Evolutionary conservation across 768 basidiomycete genomes (phyloP), one percentile per base, ranked within the genome.

Genomic region (Kwoniella heveanensis): DNA sequence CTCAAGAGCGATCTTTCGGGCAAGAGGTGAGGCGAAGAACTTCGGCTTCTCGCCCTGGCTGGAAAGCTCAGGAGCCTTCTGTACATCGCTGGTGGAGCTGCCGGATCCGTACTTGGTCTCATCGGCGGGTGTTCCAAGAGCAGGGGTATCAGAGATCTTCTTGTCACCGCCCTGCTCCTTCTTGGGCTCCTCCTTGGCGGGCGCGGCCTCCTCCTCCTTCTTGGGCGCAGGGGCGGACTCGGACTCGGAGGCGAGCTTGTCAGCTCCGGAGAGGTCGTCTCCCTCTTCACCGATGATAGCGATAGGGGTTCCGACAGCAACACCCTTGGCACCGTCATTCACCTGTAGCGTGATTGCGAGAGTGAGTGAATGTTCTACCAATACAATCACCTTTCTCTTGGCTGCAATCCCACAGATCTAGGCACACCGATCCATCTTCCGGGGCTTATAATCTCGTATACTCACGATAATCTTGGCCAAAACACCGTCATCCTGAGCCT

Each of bases 401-500:
- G n/a, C n/a, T n/a, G n/a, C n/a, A n/a, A n/a, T 25, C n/a, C 47
- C 24, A n/a, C 47, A 49, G 8, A 8, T 7, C 46, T 19, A 47
- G 7, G 22, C 5, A 47, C 46, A 47, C 13, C 7, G 13, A 6
- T 36, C 32, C 39, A 10, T 44, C 15, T 44, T 4, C 39, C 39
- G 10, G 3, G 39, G 39, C 39, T 10, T 44, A 44, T 44, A 44
- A 44, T 24, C 17, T 9, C 48, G 24, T 27, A 5, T 13, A 82
- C 91, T 62, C 82, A 93, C 94, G 59, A 99, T 88, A 71, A 99
- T 96, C 86, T 98, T 98, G 55, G 90, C 94, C 64, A 99, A 83
- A 67, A 98, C 82, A 71, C 96, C 96, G 71, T 99, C 96, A 47
- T 98, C 96, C 83, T 94, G 94, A 9, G 96, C 92, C 82, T 99